Evolutionary conservation across 345 rosid species (phyloP).

Genomic region (Atalantia buxifolia): DNA sequence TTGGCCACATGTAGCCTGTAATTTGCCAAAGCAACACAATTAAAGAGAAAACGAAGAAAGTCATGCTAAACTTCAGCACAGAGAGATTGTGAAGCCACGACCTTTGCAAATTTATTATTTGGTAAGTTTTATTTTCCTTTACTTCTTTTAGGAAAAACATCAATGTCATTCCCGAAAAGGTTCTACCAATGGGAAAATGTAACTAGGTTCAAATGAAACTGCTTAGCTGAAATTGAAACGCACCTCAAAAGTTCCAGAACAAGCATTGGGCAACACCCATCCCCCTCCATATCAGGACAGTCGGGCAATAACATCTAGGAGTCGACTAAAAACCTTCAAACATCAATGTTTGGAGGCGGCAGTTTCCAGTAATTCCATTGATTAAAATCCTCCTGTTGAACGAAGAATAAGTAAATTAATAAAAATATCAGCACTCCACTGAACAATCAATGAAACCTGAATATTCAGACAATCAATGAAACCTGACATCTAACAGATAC

Average conservation of each 20-base stretch:
- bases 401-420: not conserved
- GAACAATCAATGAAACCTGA: not conserved
- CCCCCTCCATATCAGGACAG: not conserved
- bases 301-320: not conserved
- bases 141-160: not conserved
- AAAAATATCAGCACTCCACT: constrained; percentile 2
- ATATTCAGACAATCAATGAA: constrained; percentile 1
- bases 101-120: not conserved
- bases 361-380: constrained; percentile 93
- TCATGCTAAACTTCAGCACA: not conserved
- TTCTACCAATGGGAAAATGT: not conserved
- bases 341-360: constrained; percentile 52
- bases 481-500: not conserved
- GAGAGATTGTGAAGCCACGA: not conserved
- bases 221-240: not conserved
- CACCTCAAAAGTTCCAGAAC: constrained; percentile 17
- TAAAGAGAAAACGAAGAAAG: not conserved
- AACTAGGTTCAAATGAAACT: not conserved
- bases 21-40: not conserved
- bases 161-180: not conserved
- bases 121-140: not conserved
- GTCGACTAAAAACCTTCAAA: constrained; percentile 26
- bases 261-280: not conserved
- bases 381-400: constrained; percentile 79
- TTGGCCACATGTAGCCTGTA: constrained; percentile 9